A percentile compares a stretch with the other conserved stretches of the same genome.
These are phyloP conservation scores for Arthroderma sp. DNA, from an alignment of 2,329 filamentous ascomycete species.

Conservation along the genomic window DNA sequence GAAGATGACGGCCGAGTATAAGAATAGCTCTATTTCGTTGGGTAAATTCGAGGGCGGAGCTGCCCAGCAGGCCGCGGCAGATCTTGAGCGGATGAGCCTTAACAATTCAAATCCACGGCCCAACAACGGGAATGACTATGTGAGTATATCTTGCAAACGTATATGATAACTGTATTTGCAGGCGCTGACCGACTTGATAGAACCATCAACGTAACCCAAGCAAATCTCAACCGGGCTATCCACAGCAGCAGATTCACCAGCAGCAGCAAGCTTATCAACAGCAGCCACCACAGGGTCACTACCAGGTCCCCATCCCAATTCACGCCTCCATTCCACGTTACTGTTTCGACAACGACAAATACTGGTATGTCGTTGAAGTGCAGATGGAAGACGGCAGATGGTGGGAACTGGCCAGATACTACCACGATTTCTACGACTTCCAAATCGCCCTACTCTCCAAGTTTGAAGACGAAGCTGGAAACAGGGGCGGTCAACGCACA, in stretches of 20 bases:
- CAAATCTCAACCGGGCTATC: conserved; percentile 21
- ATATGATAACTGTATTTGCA: background rate
- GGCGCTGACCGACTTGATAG: conserved; percentile 1
- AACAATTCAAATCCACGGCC: conserved; percentile 36
- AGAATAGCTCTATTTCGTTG: conserved; percentile 94
- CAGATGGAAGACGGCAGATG: conserved; percentile 78
- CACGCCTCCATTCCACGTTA: conserved; percentile 80
- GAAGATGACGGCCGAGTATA: conserved; percentile 98
- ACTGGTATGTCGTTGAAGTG: conserved; percentile 96
- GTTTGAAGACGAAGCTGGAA: conserved; percentile 86
- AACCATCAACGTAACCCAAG: conserved; percentile 32
- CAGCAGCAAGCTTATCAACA: conserved; percentile 20
- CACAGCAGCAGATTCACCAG: conserved; percentile 17
- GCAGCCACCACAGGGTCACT: conserved; percentile 35
- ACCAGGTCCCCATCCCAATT: conserved; percentile 56
- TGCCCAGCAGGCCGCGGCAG: conserved; percentile 52
- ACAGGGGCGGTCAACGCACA: conserved; percentile 66
- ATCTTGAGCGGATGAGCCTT: conserved; percentile 69
- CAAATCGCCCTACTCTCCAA: conserved; percentile 87
- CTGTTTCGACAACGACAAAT: conserved; percentile 93
- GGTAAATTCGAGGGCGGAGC: conserved; percentile 64
- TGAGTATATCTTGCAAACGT: conserved; percentile 32
- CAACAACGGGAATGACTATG: conserved; percentile 39
- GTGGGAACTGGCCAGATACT: conserved; percentile 89
- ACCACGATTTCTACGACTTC: conserved; percentile 98